Evolutionary conservation across 169 alveolate species (phyloP), one percentile per base, ranked within the genome.

Genomic region (Cryptosporidium ryanae): DNA sequence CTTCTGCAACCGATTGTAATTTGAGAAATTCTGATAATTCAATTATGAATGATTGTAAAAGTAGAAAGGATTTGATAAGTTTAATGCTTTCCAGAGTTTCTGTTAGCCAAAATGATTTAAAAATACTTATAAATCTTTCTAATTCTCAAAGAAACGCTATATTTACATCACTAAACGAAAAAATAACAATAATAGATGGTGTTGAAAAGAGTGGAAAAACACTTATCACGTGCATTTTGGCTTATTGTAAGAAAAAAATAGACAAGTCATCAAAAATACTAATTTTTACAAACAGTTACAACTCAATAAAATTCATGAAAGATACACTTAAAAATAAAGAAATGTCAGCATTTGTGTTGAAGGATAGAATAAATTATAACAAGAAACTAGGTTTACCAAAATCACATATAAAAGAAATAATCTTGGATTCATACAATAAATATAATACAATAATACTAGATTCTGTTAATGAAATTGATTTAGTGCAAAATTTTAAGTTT

Each of bases 261-360:
- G 31, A 49, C 23, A 64, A 49, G 18, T 50, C 32, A 29, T 7
- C 83, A 17, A 68, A 27, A 8, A 68, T 68, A 31, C n/a, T 68
- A 15, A 29, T 68, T 55, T 4, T 68, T 50, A 23, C 67, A 17
- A 52, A 32, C 8, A 68, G 32, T 1, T 10, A 49, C 34, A 52
- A 68, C 49, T 52, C 38, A 49, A 65, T 49, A 52, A 68, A 52
- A 50, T 32, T 23, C n/a, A 68, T 68, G n/a, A 50, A 68, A 13
- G 15, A 29, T 10, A 8, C 17, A 13, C 66, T 68, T 25, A 7
- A 54, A 7, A 25, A 23, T 6, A 49, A 21, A 38, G 52, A 68
- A n/a, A 31, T 68, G 8, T 54, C 66, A 2, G n/a, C 50, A 29
- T 49, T 27, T 3, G 8, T 38, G 3, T 38, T 38, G 8, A 10